phyloP scores from a whole-genome alignment of 306 rosid species.

The Pachyrhizus erosus region DNA sequence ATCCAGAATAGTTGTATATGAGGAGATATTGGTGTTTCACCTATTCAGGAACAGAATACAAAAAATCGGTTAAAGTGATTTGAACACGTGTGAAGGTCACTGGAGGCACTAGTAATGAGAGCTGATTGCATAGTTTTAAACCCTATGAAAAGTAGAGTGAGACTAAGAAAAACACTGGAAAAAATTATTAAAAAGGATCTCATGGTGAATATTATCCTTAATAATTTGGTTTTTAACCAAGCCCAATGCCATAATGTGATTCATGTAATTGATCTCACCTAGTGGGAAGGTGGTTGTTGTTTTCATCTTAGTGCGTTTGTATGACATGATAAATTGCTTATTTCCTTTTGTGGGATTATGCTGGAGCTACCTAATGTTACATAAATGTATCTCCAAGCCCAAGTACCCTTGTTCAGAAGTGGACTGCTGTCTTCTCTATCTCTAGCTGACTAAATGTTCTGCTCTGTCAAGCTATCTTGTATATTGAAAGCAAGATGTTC shows the following conservation, averaged over 20 bases:
- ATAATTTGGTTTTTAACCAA: not conserved
- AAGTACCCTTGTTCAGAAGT: not conserved
- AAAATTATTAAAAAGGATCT: not conserved
- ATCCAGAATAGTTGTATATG: not conserved
- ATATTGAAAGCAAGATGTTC: not conserved
- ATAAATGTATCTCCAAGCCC: not conserved
- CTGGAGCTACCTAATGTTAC: not conserved
- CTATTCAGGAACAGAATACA: not conserved
- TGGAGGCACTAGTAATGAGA: not conserved
- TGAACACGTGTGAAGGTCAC: not conserved
- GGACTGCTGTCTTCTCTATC: slow-evolving; percentile 2
- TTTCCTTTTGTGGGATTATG: slow-evolving; percentile 22
- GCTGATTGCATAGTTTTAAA: not conserved
- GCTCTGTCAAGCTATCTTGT: not conserved
- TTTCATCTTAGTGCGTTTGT: not conserved
- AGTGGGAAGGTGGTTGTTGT: not conserved
- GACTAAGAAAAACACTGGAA: not conserved
- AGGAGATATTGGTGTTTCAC: not conserved
- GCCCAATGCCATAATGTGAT: not conserved
- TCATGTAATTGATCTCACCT: not conserved
- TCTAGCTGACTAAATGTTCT: slow-evolving; percentile 21
- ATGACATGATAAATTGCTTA: not conserved
- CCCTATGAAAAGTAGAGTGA: not conserved
- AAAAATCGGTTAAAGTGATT: not conserved
- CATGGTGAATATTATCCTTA: not conserved